phyloP scores from a whole-genome alignment of 1,284 basidiomycete species.

The Lignosus rhinocerotis region DNA sequence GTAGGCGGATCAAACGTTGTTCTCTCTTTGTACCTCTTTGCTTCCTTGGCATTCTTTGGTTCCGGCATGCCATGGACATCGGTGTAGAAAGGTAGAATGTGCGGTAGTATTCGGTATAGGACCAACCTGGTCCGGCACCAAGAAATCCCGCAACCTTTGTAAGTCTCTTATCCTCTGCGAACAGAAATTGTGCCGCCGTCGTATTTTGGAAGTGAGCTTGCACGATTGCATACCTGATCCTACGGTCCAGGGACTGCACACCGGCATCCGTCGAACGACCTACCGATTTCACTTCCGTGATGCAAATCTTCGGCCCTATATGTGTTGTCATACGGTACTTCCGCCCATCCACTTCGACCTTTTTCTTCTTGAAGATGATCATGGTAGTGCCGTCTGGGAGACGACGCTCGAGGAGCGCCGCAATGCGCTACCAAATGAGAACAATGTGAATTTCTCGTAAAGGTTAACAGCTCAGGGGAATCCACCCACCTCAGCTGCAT shows the following conservation, averaged over 20 bases:
- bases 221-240: neutral
- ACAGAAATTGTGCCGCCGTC: neutral
- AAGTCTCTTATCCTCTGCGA: neutral
- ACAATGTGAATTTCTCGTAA: neutral
- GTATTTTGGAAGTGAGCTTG: neutral
- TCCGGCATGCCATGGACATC: neutral
- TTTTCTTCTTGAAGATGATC: neutral
- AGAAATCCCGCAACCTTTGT: neutral
- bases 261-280: neutral
- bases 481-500: no score
- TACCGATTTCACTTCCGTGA: slow-evolving; percentile 2
- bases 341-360: neutral
- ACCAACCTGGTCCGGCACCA: slow-evolving; percentile 1
- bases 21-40: neutral
- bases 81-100: neutral
- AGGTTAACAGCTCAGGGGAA: no score
- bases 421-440: neutral
- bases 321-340: neutral
- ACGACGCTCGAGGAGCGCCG: neutral
- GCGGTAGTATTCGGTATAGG: slow-evolving; percentile 2
- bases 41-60: neutral
- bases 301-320: neutral
- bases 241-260: neutral
- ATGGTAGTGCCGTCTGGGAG: neutral
- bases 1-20: no score